phyloP scores from a whole-genome alignment of 805 yeast genomes.

The Yamadazyma insecticola region DNA sequence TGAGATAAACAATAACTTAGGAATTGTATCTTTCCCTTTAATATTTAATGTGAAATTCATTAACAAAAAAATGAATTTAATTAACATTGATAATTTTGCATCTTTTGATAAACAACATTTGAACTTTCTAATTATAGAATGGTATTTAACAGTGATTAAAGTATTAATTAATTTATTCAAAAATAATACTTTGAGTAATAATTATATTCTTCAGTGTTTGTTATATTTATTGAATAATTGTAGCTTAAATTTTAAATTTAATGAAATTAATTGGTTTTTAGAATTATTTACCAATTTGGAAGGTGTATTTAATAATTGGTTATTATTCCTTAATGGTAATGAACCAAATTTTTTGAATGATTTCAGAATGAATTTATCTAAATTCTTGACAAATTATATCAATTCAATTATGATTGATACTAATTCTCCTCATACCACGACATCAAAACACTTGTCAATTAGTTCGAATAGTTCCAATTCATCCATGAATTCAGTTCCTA shows the following conservation, averaged over 20 bases:
- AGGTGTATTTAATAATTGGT: constrained; percentile 8
- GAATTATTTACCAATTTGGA: constrained; percentile 7
- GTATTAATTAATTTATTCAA: constrained; percentile 26
- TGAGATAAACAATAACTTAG: constrained; percentile 46
- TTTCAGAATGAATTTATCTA: constrained; percentile 5
- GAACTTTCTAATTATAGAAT: constrained; percentile 35
- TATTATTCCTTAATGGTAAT: constrained; percentile 5
- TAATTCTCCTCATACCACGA: constrained; percentile 4
- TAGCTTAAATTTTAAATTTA: constrained; percentile 7
- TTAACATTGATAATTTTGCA: constrained; percentile 18
- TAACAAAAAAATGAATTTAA: constrained; percentile 14
- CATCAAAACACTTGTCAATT: constrained; percentile 2
- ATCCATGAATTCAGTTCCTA: background rate
- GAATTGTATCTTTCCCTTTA: constrained; percentile 47
- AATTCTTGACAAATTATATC: constrained; percentile 5
- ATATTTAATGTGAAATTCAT: constrained; percentile 34
- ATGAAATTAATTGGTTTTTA: constrained; percentile 5
- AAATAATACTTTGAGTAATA: constrained; percentile 14
- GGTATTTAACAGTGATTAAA: constrained; percentile 42
- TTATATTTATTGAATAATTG: constrained; percentile 17
- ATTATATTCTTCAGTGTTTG: constrained; percentile 24
- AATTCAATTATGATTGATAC: constrained; percentile 1
- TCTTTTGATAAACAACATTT: constrained; percentile 21
- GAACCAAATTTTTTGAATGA: constrained; percentile 4
- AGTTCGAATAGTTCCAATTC: constrained; percentile 1